These are phyloP conservation scores for Boletus edulis DNA, from an alignment of 768 basidiomycete genomes.

Conservation along the genomic window DNA sequence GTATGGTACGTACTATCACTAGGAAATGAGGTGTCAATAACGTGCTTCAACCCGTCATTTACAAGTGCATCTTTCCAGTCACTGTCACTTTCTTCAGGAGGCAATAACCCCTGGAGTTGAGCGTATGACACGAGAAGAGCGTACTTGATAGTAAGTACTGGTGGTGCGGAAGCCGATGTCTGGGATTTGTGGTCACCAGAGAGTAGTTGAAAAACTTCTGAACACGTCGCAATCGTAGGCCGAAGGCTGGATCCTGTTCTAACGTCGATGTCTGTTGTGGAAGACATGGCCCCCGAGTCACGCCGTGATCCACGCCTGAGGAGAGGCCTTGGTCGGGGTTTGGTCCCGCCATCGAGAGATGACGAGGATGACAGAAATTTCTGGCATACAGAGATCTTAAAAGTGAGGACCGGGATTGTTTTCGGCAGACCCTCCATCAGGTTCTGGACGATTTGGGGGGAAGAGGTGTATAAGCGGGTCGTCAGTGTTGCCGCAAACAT, in stretches of 20 bases:
- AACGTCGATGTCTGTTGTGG: slow-evolving; percentile 4
- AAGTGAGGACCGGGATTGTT: slow-evolving; percentile 34
- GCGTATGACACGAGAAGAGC: slow-evolving; percentile 39
- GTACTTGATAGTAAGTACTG: slow-evolving; percentile 34
- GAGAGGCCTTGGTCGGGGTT: slow-evolving; percentile 36
- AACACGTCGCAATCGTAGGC: slow-evolving; percentile 18
- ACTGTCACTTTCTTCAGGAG: slow-evolving; percentile 28
- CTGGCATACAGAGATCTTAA: slow-evolving; percentile 45
- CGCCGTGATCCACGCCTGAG: slow-evolving; percentile 21
- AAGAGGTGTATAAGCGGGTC: slow-evolving; percentile 32
- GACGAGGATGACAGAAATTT: slow-evolving; percentile 33
- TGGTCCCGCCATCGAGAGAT: slow-evolving; percentile 9
- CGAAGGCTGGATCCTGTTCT: slow-evolving; percentile 24
- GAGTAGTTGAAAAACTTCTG: slow-evolving; percentile 30
- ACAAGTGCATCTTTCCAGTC: slow-evolving; percentile 33
- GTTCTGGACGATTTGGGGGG: slow-evolving; percentile 28
- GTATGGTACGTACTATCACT: slow-evolving; percentile 24
- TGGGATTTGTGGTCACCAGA: slow-evolving; percentile 11
- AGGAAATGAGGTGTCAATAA: slow-evolving; percentile 29
- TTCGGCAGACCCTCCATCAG: slow-evolving; percentile 38
- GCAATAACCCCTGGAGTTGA: slow-evolving; percentile 30
- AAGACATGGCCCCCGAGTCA: slow-evolving; percentile 3
- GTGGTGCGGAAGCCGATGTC: slow-evolving; percentile 1
- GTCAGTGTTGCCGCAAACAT: slow-evolving; percentile 37
- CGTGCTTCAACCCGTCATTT: slow-evolving; percentile 23